Evolutionary conservation across 1,284 basidiomycete genomes (phyloP).

Genomic region (Bondarzewia mesenterica): DNA sequence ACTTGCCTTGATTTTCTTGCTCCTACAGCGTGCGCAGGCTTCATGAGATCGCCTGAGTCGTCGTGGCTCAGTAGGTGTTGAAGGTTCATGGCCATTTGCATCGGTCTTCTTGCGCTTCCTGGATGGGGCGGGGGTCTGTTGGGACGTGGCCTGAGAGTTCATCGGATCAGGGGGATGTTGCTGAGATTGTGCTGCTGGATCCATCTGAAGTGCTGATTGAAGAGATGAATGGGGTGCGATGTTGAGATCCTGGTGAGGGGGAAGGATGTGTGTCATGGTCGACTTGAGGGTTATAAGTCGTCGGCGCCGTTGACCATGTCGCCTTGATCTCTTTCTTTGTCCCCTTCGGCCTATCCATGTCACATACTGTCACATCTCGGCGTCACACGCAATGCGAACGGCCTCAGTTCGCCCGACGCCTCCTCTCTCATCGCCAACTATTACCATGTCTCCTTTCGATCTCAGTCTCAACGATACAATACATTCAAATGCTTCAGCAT

Average conservation of each 20-base stretch:
- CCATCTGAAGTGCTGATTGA: slow-evolving; percentile 58
- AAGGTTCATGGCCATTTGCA: slow-evolving; percentile 41
- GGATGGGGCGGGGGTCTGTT: slow-evolving; percentile 15
- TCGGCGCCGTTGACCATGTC: slow-evolving; percentile 10
- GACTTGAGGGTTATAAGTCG: not conserved
- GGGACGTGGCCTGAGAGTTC: slow-evolving; percentile 28
- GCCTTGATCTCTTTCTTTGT: slow-evolving; percentile 11
- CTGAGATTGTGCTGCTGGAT: slow-evolving; percentile 15
- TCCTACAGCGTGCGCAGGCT: slow-evolving; percentile 81
- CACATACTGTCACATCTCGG: too few relatives aligned
- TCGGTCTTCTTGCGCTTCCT: slow-evolving; percentile 54
- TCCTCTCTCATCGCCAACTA: not conserved
- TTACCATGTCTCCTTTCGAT: not conserved
- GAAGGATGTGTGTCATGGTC: slow-evolving; percentile 38
- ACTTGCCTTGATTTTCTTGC: slow-evolving; percentile 91
- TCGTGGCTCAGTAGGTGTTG: slow-evolving; percentile 56
- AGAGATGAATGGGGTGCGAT: slow-evolving; percentile 33
- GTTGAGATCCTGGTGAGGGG: slow-evolving; percentile 35
- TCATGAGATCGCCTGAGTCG: slow-evolving; percentile 79
- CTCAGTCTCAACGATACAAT: slow-evolving; percentile 11
- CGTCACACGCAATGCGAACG: not conserved
- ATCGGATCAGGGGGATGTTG: not conserved
- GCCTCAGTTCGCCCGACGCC: not conserved
- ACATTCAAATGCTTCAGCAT: slow-evolving; percentile 43
- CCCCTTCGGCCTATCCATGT: not conserved